Conservation (phyloP, 2,329 filamentous ascomycete species). For the Pseudogymnoascus sp. region DNA sequence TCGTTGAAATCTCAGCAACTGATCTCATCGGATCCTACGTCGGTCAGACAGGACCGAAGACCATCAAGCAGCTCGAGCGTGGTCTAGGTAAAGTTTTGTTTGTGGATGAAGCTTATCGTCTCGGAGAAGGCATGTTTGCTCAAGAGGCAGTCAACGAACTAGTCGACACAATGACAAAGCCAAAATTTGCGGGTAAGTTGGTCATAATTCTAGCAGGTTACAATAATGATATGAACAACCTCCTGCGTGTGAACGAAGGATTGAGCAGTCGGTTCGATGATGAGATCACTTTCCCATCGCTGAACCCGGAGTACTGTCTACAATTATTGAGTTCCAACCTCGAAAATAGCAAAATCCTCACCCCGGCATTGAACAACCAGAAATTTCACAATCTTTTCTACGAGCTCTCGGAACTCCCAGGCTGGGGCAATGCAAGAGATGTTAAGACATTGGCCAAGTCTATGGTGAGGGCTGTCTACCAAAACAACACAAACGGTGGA, state of each 20-base stretch:
- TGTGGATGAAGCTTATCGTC: constrained; percentile 52
- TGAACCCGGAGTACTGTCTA: constrained; percentile 32
- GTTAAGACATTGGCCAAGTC: constrained; percentile 40
- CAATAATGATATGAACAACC: constrained; percentile 45
- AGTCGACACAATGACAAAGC: constrained; percentile 39
- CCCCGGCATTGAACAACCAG: constrained; percentile 15
- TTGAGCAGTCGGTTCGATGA: constrained; percentile 49
- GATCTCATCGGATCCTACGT: constrained; percentile 63
- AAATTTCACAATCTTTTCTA: constrained; percentile 27
- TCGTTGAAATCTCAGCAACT: constrained; percentile 57
- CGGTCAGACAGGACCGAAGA: constrained; percentile 63
- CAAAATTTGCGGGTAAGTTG: constrained; percentile 41
- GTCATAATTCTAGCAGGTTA: constrained; percentile 53
- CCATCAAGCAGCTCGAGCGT: constrained; percentile 48
- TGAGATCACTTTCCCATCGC: constrained; percentile 35
- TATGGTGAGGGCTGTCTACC: constrained; percentile 32
- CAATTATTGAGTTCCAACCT: constrained; percentile 32
- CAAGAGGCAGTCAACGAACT: constrained; percentile 69
- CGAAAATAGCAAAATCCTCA: constrained; percentile 23
- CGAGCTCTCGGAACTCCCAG: constrained; percentile 31
- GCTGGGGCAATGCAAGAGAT: constrained; percentile 48
- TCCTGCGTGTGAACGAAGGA: constrained; percentile 45
- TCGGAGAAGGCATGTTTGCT: constrained; percentile 42
- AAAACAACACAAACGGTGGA: constrained; percentile 17
- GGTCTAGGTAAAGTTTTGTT: constrained; percentile 48